Base-by-base conservation (phyloP, 305 asterid species). In the Ilex paraguariensis region DNA sequence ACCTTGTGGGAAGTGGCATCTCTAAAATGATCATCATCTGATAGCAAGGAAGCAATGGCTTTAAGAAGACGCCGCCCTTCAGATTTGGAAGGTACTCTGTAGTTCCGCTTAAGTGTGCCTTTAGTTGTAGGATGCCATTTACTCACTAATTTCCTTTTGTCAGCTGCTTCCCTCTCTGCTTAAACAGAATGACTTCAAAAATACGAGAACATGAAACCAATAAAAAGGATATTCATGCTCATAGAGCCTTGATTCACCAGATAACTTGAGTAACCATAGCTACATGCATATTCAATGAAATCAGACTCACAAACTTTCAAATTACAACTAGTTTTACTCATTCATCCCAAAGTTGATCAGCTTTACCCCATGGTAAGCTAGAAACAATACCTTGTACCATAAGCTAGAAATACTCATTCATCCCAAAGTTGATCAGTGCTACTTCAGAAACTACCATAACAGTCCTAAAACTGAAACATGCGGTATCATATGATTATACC, bases 1-100 rank as follows among this genome's bases (percentile, higher is more conserved):
- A 92, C 98, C 91, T 89, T 92, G 87, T 92, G 98, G 15, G 98
- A 92, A 36, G 98, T 87, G 76, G 98, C 98, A 71, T 89, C 98
- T 67, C 91, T 82, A 57, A 92, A 92, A 54, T 89, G 91, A 63
- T 92, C 98, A 66, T 92, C 96, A 57, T 92, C 98, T 31, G 98
- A 92, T 59, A 92, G 78, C 63, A 89, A 72, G 28, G 98, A 87
- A 31, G 98, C 96, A 50, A 92, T 54, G 66, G 87, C 84, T 75
- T 55, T 92, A 49, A 92, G 96, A 55, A 92, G 83, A 63, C 90
- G 91, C 40, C 78, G 81, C 31, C 98, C 98, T 71, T 89, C 97
- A 32, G 93, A 56, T 77, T 85, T 87, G 52, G 97, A 89, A 21
- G 84, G 86, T 40, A 89, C 73, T 67, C 97, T 79, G 82, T 89